Percentiles rank a stretch among this genome's conserved stretches.
These are phyloP conservation scores for Aureobasidium pullulans DNA, from an alignment of 2,329 filamentous ascomycete genomes.

Conservation along the genomic window DNA sequence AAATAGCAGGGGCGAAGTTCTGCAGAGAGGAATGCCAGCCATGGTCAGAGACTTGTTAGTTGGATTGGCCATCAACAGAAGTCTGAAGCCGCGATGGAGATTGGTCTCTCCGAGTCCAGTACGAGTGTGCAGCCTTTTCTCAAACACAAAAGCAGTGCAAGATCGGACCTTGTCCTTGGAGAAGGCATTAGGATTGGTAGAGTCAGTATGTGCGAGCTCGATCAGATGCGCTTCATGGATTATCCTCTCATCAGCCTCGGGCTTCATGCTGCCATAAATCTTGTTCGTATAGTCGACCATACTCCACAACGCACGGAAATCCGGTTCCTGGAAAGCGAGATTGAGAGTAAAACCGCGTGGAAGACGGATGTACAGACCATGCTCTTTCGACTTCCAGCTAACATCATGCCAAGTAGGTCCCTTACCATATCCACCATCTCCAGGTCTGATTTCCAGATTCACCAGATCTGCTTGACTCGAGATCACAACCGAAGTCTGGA, in stretches of 20 bases:
- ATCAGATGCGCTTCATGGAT: slow-evolving; percentile 63
- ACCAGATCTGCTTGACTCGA: slow-evolving; percentile 73
- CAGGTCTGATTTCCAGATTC: slow-evolving; percentile 61
- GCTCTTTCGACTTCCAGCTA: slow-evolving; percentile 64
- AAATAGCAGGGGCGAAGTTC: slow-evolving; percentile 65
- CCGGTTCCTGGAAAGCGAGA: slow-evolving; percentile 64
- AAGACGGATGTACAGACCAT: slow-evolving; percentile 60
- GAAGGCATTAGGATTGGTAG: slow-evolving; percentile 62
- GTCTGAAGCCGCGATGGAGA: slow-evolving; percentile 70
- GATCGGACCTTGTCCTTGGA: slow-evolving; percentile 64
- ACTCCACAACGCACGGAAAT: slow-evolving; percentile 71
- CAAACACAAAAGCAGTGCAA: slow-evolving; percentile 70
- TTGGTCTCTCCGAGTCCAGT: slow-evolving; percentile 66
- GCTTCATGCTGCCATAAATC: slow-evolving; percentile 63
- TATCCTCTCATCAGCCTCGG: slow-evolving; percentile 60
- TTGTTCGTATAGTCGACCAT: slow-evolving; percentile 80
- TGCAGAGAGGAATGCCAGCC: slow-evolving; percentile 61
- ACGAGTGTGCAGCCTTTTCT: slow-evolving; percentile 58
- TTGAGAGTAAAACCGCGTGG: slow-evolving; percentile 69
- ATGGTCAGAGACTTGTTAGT: slow-evolving; percentile 70
- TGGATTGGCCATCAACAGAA: slow-evolving; percentile 70
- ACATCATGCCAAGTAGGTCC: slow-evolving; percentile 77
- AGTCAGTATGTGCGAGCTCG: slow-evolving; percentile 75
- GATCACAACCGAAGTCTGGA: slow-evolving; percentile 63
- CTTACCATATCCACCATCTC: slow-evolving; percentile 44